Evolutionary conservation across 2,329 filamentous ascomycete species (phyloP).

Genomic region (Gnomoniopsis smithogilvyi): DNA sequence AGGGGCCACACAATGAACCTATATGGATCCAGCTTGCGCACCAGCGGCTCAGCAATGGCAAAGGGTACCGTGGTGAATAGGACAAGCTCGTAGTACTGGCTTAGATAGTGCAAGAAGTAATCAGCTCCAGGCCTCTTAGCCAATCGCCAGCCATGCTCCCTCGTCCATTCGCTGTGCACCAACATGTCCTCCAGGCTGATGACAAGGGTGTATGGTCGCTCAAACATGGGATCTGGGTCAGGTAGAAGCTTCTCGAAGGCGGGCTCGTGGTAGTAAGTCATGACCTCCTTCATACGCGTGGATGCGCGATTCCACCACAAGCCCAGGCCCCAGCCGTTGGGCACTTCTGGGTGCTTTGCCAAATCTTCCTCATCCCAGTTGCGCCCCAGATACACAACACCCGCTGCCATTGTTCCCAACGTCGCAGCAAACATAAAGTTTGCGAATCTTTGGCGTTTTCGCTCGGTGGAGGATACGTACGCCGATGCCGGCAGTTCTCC

Average conservation of each 20-base stretch:
- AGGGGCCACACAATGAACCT: slow-evolving; percentile 93
- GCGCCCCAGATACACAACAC: slow-evolving; percentile 74
- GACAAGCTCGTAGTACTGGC: slow-evolving; percentile 96
- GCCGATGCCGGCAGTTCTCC: slow-evolving; percentile 71
- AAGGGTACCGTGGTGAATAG: slow-evolving; percentile 90
- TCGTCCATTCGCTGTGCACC: slow-evolving; percentile 90
- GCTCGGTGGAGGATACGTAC: slow-evolving; percentile 89
- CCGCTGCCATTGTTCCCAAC: slow-evolving; percentile 52
- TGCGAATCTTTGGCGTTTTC: slow-evolving; percentile 71
- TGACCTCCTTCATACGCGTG: slow-evolving; percentile 70
- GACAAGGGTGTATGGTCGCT: slow-evolving; percentile 88
- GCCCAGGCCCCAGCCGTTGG: slow-evolving; percentile 72
- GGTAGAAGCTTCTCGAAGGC: slow-evolving; percentile 91
- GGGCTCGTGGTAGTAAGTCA: slow-evolving; percentile 94
- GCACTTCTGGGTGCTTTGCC: slow-evolving; percentile 63
- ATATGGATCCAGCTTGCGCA: slow-evolving; percentile 93
- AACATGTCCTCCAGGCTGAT: slow-evolving; percentile 91
- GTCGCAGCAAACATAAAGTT: slow-evolving; percentile 69
- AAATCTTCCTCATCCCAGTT: slow-evolving; percentile 84
- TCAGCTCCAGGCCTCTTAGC: slow-evolving; percentile 94
- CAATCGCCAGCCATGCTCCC: slow-evolving; percentile 91
- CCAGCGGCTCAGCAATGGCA: slow-evolving; percentile 78
- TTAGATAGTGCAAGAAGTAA: slow-evolving; percentile 95
- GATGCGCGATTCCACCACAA: slow-evolving; percentile 79
- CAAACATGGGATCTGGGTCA: slow-evolving; percentile 72